Conservation (phyloP, 108 stramenopile species). For the Stephanodiscus minutulus region DNA sequence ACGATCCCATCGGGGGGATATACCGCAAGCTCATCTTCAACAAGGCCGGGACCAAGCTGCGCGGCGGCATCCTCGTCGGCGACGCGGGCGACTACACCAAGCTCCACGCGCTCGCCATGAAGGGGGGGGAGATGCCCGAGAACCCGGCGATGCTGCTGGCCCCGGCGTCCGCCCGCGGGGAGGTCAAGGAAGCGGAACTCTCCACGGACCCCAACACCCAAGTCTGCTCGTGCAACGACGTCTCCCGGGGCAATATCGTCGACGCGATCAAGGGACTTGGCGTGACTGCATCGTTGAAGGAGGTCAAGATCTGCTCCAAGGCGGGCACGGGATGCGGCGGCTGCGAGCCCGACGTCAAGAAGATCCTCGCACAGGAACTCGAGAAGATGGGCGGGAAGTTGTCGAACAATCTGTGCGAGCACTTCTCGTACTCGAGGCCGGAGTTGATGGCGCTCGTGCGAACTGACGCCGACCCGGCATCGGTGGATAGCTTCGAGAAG, state of each 20-base stretch:
- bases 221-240: conserved; percentile 94
- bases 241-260: conserved; percentile 76
- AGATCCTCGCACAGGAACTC: conserved; percentile 73
- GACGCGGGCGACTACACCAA: conserved; percentile 88
- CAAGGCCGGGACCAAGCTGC: conserved; percentile 84
- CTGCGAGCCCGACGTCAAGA: conserved; percentile 89
- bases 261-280: conserved; percentile 74
- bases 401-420: conserved; percentile 87
- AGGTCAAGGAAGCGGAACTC: conserved; percentile 47
- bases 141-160: conserved; percentile 73
- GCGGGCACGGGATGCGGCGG: conserved; percentile 95
- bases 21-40: conserved; percentile 96
- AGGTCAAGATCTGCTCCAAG: conserved; percentile 83
- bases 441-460: conserved; percentile 89
- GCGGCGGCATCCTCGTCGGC: conserved; percentile 93
- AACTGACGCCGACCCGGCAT: conserved; percentile 64
- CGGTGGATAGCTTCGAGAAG: conserved; percentile 84
- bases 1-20: conserved; percentile 84
- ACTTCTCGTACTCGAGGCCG: conserved; percentile 84
- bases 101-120: conserved; percentile 79
- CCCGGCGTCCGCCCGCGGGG: conserved; percentile 65
- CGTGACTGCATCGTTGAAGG: conserved; percentile 69
- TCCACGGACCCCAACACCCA: conserved; percentile 72
- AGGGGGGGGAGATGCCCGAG: conserved; percentile 68
- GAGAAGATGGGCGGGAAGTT: conserved; percentile 81